A percentile compares a stretch with the other conserved stretches of the same genome.
phyloP scores from a whole-genome alignment of 495 filamentous ascomycete genomes.

The Penicillium atrosanguineum region DNA sequence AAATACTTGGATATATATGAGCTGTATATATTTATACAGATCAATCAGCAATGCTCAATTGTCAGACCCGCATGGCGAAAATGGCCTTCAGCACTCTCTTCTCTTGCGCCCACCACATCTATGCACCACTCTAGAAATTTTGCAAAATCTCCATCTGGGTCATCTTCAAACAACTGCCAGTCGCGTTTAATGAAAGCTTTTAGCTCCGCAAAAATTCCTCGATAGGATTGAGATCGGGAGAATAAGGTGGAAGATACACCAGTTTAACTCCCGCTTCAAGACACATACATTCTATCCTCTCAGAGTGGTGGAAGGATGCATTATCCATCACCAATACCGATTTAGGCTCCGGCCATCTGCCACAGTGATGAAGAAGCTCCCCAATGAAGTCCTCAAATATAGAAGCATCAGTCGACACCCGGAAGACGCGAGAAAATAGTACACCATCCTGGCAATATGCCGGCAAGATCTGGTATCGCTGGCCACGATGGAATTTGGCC shows the following conservation, averaged over 20 bases:
- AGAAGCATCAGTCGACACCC: conserved; percentile 28
- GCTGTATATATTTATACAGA: too few relatives aligned
- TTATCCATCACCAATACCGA: not conserved
- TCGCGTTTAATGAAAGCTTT: too few relatives aligned
- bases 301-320: too few relatives aligned
- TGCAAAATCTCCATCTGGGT: not conserved
- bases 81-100: too few relatives aligned
- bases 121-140: too few relatives aligned
- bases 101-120: too few relatives aligned
- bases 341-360: not conserved
- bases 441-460: conserved; percentile 35
- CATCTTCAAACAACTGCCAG: not conserved
- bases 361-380: conserved; percentile 15
- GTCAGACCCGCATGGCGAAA: too few relatives aligned
- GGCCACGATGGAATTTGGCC: conserved; percentile 17
- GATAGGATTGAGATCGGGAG: conserved; percentile 17
- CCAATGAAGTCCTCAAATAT: conserved; percentile 38
- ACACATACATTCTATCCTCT: too few relatives aligned
- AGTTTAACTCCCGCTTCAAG: too few relatives aligned
- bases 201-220: conserved; percentile 4
- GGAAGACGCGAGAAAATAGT: conserved; percentile 24
- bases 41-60: too few relatives aligned
- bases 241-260: conserved; percentile 2
- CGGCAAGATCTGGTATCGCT: conserved; percentile 34
- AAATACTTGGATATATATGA: too few relatives aligned